Evolutionary conservation across 2,329 filamentous ascomycete genomes (phyloP).

Genomic region (Cordyceps pruinosa): DNA sequence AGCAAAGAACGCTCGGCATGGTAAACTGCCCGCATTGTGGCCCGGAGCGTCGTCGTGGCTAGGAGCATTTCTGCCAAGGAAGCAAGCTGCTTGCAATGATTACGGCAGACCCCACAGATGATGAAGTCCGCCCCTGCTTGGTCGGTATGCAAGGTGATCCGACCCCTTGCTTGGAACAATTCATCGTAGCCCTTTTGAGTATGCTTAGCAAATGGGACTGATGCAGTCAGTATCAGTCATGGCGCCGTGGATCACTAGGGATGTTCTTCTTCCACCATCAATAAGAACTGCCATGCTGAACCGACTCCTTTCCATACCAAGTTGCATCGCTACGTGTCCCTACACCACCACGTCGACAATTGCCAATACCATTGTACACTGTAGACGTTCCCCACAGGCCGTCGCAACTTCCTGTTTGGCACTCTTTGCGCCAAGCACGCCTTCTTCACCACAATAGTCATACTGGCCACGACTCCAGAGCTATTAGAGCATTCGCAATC

Average conservation of each 20-base stretch:
- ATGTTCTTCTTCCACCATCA: not conserved
- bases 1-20: too few relatives aligned
- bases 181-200: not conserved
- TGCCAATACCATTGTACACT: not conserved
- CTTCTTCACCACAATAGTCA: not conserved
- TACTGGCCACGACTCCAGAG: not conserved
- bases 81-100: not conserved
- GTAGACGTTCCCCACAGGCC: not conserved
- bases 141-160: not conserved
- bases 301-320: not conserved
- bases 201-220: not conserved
- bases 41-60: not conserved
- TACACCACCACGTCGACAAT: not conserved
- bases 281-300: not conserved
- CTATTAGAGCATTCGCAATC: not conserved
- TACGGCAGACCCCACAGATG: not conserved
- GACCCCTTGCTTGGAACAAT: not conserved
- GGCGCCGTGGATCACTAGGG: not conserved
- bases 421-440: not conserved
- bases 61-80: not conserved
- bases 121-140: not conserved
- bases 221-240: not conserved
- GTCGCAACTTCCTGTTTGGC: not conserved
- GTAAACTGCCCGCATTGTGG: not conserved
- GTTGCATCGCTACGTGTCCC: not conserved